A percentile compares a stretch with the other conserved stretches of the same genome.
Conservation (phyloP, 108 stramenopile genomes). For the Cyclotella kingstonii region DNA sequence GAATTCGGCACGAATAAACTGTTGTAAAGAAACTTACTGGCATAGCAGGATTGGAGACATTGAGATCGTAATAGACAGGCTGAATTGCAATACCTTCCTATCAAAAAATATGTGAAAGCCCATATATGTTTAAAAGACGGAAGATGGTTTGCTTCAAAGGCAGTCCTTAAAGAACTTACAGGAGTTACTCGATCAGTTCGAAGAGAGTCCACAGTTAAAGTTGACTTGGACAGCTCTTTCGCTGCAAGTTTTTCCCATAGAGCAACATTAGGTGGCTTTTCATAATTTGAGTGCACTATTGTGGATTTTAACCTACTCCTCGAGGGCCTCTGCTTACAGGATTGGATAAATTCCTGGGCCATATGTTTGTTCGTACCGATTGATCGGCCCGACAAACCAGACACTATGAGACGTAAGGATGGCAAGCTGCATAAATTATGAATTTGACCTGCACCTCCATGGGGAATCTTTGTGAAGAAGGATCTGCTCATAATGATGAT, state of each 20-base stretch:
- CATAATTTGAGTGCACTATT: neutral
- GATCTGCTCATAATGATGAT: too few species aligned
- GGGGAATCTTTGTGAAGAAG: too few species aligned
- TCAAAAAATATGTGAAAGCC: slow-evolving; percentile 33
- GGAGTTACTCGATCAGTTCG: slow-evolving; percentile 66
- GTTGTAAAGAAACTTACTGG: slow-evolving; percentile 33
- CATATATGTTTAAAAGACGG: neutral
- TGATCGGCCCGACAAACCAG: too few species aligned
- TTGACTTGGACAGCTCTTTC: slow-evolving; percentile 65
- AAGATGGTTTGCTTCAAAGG: neutral
- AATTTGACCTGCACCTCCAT: too few species aligned
- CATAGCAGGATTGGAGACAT: slow-evolving; percentile 63
- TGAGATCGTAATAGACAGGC: slow-evolving; percentile 90
- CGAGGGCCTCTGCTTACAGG: too few species aligned
- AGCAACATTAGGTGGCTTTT: slow-evolving; percentile 40
- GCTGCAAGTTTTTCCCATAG: slow-evolving; percentile 68
- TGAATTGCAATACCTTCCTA: slow-evolving; percentile 87
- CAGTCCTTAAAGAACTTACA: slow-evolving; percentile 16
- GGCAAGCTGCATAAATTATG: too few species aligned
- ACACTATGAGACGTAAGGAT: too few species aligned
- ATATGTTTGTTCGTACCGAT: too few species aligned
- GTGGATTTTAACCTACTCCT: too few species aligned
- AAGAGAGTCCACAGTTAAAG: slow-evolving; percentile 55
- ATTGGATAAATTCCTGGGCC: too few species aligned
- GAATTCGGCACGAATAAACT: neutral